Conservation (phyloP, 345 rosid species). For the Jatropha curcas region DNA sequence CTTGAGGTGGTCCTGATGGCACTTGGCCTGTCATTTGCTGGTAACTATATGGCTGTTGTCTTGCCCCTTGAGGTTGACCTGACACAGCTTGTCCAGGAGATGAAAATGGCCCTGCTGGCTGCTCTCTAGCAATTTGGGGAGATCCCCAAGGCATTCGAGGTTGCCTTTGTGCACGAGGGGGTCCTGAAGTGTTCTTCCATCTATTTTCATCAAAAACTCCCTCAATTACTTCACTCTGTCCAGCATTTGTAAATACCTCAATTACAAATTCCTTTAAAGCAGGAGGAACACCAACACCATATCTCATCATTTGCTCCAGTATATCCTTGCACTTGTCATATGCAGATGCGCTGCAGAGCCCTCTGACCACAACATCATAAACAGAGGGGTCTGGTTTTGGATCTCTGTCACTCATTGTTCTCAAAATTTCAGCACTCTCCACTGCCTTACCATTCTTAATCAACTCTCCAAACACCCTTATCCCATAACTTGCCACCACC, state of each 20-base stretch:
- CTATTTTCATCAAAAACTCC: conserved; percentile 50
- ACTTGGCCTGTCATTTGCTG: conserved; percentile 17
- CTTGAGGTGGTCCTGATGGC: conserved; percentile 15
- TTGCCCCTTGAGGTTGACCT: conserved; percentile 10
- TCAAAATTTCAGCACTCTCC: conserved; percentile 67
- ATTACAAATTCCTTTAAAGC: conserved; percentile 49
- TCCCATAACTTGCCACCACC: conserved; percentile 87
- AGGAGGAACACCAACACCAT: conserved; percentile 66
- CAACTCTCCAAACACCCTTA: conserved; percentile 63
- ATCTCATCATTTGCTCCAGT: conserved; percentile 65
- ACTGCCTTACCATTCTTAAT: conserved; percentile 67
- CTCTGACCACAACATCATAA: conserved; percentile 82
- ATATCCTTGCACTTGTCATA: conserved; percentile 57
- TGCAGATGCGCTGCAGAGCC: conserved; percentile 68
- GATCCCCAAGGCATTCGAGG: conserved; percentile 13
- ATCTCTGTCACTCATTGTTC: conserved; percentile 86
- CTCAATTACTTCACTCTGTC: conserved; percentile 65
- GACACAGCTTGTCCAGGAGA: conserved; percentile 6
- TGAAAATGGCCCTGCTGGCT: conserved; percentile 14
- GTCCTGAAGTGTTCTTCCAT: conserved; percentile 33
- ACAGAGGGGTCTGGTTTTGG: conserved; percentile 85
- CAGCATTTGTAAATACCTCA: conserved; percentile 55
- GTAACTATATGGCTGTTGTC: conserved; percentile 6
- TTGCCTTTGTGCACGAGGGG: conserved; percentile 11
- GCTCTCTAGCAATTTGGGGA: conserved; percentile 22